Base-by-base conservation (phyloP, 805 yeast species). In the Teunomyces panamensis region DNA sequence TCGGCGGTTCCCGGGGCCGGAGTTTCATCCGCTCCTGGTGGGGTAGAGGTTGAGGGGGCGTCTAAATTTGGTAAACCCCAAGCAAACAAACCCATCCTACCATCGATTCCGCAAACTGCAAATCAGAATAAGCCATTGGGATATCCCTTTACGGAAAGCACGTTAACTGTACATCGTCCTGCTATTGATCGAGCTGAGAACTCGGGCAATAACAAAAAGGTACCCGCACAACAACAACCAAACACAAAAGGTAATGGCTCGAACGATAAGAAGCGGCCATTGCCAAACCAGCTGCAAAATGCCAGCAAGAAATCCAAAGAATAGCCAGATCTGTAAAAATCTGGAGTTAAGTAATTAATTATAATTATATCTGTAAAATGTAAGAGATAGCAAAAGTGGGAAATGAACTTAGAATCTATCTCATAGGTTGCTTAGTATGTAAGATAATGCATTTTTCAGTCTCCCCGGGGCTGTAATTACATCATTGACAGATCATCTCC, bases 131-230 rank as follows among this genome's bases (percentile, higher is more conserved):
- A 30, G 24, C 54, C 56, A 9, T 44, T 50, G 42, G 63, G 60
- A 1, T 55, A 53, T 30, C 66, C 60, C 33, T 58, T 53, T 29
- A 58, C 59, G 6, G 71, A 66, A 48, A 56, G 60, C 17, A 67
- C 71, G 2, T 57, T 66, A 36, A 64, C 65, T 7, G 69, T 67
- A 6, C 67, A 59, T 43, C 56, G 66, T 28, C 71, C 71, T 29
- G 51, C 57, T 3, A 42, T 53, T 17, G 62, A 56, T 13, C 37
- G 52, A 11, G 47, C 47, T 9, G 45, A 39, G 8, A 49, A 14
- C 17, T 9, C 27, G 13, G 13, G 16, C 11, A 37, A n/a, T 10
- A 37, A 37, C 8, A 37, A 37, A 29, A 24, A 24, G 13, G 11
- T 17, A 6, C 16, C 17, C n/a, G 30, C 1, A n/a, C 30, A 26